A percentile compares a stretch with the other conserved stretches of the same genome.
These are phyloP conservation scores for Erigeron philadelphicus DNA, from an alignment of 140 eudicot genomes.

Conservation along the genomic window DNA sequence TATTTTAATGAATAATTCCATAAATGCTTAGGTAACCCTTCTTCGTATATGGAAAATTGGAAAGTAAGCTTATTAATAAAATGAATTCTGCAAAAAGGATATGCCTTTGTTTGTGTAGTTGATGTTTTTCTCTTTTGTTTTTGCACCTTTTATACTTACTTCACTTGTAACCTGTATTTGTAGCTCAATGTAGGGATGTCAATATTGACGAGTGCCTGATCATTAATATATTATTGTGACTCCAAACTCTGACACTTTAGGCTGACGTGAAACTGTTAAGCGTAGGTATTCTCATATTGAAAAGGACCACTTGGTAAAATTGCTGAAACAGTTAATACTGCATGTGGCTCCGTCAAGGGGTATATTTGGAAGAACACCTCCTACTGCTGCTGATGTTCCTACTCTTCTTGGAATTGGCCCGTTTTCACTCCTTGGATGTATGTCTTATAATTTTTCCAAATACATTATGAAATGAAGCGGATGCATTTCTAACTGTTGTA, in stretches of 20 bases:
- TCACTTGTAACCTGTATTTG: neutral
- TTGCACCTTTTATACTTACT: neutral
- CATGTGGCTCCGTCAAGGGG: conserved; percentile 48
- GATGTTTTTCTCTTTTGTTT: neutral
- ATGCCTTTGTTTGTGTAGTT: conserved; percentile 3
- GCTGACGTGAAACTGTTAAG: conserved; percentile 19
- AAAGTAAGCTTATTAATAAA: conserved; percentile 7
- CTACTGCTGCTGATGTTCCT: conserved; percentile 95
- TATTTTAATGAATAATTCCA: neutral
- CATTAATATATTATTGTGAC: neutral
- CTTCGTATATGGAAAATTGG: conserved; percentile 12
- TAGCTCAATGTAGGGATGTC: neutral
- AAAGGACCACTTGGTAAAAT: conserved; percentile 83
- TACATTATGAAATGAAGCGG: neutral
- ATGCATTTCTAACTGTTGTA: conserved; percentile 13
- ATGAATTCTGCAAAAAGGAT: neutral
- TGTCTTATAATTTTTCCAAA: conserved; percentile 19
- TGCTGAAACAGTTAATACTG: conserved; percentile 72
- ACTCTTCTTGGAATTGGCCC: conserved; percentile 83
- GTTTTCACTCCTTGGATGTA: conserved; percentile 74
- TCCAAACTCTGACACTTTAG: neutral
- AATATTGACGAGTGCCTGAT: neutral
- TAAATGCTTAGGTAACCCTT: neutral
- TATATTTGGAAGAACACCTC: conserved; percentile 50
- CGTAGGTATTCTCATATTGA: conserved; percentile 79